Percentiles rank a stretch among this genome's conserved stretches.
Conservation (phyloP, 768 basidiomycete genomes). For the Tulasnella calospora region DNA sequence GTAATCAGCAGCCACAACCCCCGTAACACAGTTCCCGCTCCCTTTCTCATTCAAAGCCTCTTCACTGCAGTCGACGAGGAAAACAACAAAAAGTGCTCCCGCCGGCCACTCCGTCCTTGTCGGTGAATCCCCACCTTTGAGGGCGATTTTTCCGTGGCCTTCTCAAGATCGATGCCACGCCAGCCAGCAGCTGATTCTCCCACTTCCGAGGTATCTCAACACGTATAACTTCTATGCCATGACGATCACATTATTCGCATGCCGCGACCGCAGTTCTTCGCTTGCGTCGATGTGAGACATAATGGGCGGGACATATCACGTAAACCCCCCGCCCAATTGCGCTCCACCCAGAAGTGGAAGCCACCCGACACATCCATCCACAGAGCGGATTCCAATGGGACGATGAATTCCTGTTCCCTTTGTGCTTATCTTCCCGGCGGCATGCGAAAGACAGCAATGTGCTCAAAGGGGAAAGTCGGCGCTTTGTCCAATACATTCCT, state of each 20-base stretch:
- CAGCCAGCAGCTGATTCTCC: neutral
- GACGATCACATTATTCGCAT: neutral
- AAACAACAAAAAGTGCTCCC: neutral
- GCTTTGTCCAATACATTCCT: neutral
- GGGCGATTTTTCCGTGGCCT: constrained; percentile 5
- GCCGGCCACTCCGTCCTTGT: neutral
- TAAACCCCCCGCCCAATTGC: neutral
- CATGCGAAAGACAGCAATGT: too few relatives aligned
- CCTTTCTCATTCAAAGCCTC: neutral
- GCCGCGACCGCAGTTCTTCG: neutral
- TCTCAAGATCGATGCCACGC: neutral
- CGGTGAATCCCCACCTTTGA: neutral
- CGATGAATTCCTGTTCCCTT: neutral
- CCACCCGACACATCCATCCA: neutral
- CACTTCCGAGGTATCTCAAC: neutral
- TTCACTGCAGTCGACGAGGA: neutral
- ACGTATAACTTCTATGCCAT: neutral
- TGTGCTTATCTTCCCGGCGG: too few relatives aligned
- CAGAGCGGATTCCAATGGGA: neutral
- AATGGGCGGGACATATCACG: neutral
- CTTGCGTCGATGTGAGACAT: neutral
- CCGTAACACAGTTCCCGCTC: neutral
- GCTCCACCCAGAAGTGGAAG: neutral
- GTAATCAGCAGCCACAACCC: neutral
- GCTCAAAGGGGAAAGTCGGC: neutral